Conservation (phyloP, 2,329 filamentous ascomycete genomes). For the Microsporum audouinii region DNA sequence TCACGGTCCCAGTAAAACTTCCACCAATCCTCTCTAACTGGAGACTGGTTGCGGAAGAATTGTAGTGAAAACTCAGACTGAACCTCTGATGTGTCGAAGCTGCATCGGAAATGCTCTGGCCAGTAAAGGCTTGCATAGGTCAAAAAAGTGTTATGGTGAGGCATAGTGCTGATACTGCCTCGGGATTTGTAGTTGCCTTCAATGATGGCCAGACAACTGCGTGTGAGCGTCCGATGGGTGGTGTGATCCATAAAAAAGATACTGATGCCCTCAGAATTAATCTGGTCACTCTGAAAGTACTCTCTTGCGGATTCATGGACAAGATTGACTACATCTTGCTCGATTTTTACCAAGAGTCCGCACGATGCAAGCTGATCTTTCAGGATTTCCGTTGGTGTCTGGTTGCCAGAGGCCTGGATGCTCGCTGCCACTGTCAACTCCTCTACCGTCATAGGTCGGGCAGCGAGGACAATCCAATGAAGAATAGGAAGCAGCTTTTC, state of each 20-base stretch:
- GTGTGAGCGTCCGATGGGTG: not conserved
- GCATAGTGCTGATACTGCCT: not conserved
- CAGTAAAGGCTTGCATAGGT: not conserved
- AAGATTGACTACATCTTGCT: not conserved
- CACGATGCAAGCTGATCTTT: not conserved
- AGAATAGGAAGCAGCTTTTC: not conserved
- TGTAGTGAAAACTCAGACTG: constrained; percentile 17
- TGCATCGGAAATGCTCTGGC: constrained; percentile 14
- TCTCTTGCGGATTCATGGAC: not conserved
- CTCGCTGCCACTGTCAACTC: not conserved
- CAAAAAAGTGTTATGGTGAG: not conserved
- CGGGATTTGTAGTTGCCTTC: not conserved
- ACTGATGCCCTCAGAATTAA: not conserved
- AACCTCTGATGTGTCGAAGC: not conserved
- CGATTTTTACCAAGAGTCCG: not conserved
- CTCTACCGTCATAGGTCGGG: not conserved
- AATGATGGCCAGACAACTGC: not conserved
- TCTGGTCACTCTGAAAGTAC: not conserved
- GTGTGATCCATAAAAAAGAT: not conserved
- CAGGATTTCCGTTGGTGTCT: not conserved
- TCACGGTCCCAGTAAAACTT: constrained; percentile 19
- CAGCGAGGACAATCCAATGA: not conserved
- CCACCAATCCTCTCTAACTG: constrained; percentile 19
- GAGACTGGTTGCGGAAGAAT: constrained; percentile 17
- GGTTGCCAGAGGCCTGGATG: not conserved